Base-by-base conservation (phyloP, 257 asterid species). In the Cruciata laevipes region DNA sequence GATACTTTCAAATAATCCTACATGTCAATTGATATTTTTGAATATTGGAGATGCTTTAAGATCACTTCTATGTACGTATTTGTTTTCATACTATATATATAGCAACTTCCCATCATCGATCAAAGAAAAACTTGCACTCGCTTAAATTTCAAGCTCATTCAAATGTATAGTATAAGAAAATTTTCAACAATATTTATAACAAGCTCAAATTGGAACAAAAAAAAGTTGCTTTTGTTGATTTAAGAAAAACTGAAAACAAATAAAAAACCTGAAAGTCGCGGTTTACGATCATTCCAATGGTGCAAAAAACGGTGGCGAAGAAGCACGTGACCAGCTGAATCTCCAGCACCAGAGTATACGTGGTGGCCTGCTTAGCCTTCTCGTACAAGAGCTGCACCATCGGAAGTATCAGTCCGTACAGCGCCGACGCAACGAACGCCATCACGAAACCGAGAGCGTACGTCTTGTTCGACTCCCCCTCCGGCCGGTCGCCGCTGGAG, bases 301-400 rank as follows among this genome's bases (percentile, higher is more conserved):
- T 70, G 35, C 78, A 79, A 37, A 75, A 61, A 21, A 44, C 24
- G 4, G 78, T 72, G 12, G 67, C 78, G 14, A 73, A 66, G 0
- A 69, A 1, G 33, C 68, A 65, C 47, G 73, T 44, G 0, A 79
- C 75, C 72, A 58, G 1, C 69, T 79, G 78, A 69, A 73, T 32
- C 61, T 79, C 83, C 76, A 79, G 13, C 21, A 79, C 78, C 80
- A 79, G 61, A 1, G 76, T 75, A 3, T 75, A 79, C 18, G 69
- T 72, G 5, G 73, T 59, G 0, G 47, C 68, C 37, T 65, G 71
- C 42, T 79, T 70, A 0, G 83, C 76, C 69, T 72, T 75, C n/a
- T 13, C 42, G 14, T 79, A 79, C 35, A 71, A 37, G 71, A 72
- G 11, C 62, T 79, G 80, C 38, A 79, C 71, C 66, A 73, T n/a